These are phyloP conservation scores for Penicillium sp. DNA, from an alignment of 2,329 filamentous ascomycete species.

Conservation along the genomic window DNA sequence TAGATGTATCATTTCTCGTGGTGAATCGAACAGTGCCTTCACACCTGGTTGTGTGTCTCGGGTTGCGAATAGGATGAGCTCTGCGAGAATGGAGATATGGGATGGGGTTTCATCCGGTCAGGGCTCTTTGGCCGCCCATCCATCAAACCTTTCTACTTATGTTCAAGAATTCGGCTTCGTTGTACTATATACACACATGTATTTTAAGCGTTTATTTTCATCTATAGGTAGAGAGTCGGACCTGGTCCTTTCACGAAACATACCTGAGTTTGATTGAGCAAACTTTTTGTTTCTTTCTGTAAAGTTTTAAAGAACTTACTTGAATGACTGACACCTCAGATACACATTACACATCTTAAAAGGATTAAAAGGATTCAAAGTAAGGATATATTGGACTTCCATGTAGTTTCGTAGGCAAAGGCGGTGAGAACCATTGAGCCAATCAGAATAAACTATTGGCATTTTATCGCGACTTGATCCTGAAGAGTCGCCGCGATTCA, in stretches of 20 bases:
- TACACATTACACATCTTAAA: not conserved
- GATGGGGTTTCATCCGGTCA: not conserved
- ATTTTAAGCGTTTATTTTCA: not conserved
- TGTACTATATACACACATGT: not conserved
- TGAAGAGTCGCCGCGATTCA: not conserved
- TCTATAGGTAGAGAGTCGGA: not conserved
- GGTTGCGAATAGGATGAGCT: not conserved
- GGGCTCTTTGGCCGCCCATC: not conserved
- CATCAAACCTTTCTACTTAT: not conserved
- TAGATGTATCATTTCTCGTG: slow-evolving; percentile 1
- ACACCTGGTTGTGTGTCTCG: not conserved
- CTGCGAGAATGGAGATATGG: not conserved
- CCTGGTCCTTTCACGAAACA: not conserved
- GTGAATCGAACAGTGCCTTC: not conserved
- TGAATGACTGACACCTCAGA: not conserved
- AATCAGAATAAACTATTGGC: not conserved
- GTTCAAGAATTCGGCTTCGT: not conserved
- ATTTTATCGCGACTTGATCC: not conserved
- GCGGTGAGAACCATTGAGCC: not conserved
- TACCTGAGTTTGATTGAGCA: not conserved
- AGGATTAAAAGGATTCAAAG: too few relatives aligned
- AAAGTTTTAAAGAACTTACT: not conserved
- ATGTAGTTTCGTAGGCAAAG: not conserved
- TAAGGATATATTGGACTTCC: too few relatives aligned
- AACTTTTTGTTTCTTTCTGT: not conserved